Conservation (phyloP, 495 filamentous ascomycete species). For the Penicillium chermesinum region DNA sequence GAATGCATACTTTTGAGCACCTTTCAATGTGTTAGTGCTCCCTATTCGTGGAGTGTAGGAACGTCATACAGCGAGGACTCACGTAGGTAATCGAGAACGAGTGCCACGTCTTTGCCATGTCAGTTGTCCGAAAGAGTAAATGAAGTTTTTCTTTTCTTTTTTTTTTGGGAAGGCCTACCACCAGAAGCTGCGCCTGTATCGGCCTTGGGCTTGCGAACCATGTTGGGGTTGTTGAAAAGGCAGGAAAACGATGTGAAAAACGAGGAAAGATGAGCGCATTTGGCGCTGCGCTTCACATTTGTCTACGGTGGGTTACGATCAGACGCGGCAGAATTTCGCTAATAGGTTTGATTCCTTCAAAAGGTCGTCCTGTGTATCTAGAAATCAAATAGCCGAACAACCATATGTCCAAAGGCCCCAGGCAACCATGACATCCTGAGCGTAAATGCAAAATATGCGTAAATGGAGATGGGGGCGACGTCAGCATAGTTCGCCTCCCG, state of each 20-base stretch:
- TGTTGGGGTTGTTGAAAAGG: too few relatives aligned
- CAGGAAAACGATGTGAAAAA: too few relatives aligned
- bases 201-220: conserved; percentile 36
- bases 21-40: conserved; percentile 23
- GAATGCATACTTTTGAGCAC: conserved; percentile 51
- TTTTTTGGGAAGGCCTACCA: too few relatives aligned
- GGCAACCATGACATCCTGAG: conserved; percentile 15
- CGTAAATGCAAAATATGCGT: conserved; percentile 22
- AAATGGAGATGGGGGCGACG: conserved; percentile 1
- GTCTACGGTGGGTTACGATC: too few relatives aligned
- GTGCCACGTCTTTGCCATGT: conserved; percentile 20
- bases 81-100: conserved; percentile 57
- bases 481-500: conserved; percentile 10
- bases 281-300: too few relatives aligned
- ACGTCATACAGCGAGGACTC: conserved; percentile 18
- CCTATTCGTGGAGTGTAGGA: too few relatives aligned
- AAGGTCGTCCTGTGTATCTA: conserved; percentile 18
- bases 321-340: not conserved
- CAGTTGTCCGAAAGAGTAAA: too few relatives aligned
- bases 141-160: too few relatives aligned
- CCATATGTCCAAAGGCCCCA: conserved; percentile 24
- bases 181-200: conserved; percentile 26
- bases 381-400: conserved; percentile 10
- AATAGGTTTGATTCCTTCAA: conserved; percentile 9
- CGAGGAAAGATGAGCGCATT: not conserved